Conservation (phyloP, 106 monocot genomes). For the Dendrobium huoshanense region DNA sequence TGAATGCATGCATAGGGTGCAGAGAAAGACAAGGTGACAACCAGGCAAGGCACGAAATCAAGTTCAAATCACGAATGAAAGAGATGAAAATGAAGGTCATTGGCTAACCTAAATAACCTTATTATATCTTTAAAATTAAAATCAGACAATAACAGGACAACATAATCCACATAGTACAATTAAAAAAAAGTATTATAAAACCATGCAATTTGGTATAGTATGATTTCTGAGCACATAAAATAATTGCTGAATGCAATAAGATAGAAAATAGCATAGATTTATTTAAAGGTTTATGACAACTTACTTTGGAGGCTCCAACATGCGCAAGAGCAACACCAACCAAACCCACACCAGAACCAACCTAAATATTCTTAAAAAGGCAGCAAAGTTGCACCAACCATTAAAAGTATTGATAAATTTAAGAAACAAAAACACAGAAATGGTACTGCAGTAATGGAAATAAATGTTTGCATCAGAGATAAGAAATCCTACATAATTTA, state of each 20-base stretch:
- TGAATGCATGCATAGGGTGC: not conserved
- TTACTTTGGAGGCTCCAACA: constrained; percentile 64
- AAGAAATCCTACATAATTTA: not conserved
- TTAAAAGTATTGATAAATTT: not conserved
- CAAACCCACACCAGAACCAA: constrained; percentile 77
- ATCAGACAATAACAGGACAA: not conserved
- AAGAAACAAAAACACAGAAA: not conserved
- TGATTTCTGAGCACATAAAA: not conserved
- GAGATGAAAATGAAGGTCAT: not conserved
- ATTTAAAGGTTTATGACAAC: not conserved
- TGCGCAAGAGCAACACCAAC: constrained; percentile 51
- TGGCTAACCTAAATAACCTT: not conserved
- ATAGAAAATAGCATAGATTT: not conserved
- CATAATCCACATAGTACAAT: not conserved
- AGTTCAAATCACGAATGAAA: not conserved
- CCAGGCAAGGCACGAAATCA: not conserved
- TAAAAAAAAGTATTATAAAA: not conserved
- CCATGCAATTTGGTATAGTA: not conserved
- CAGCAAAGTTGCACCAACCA: not conserved
- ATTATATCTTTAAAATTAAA: not conserved
- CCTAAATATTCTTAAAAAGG: constrained; percentile 26
- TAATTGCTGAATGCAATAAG: not conserved
- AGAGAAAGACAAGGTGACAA: not conserved
- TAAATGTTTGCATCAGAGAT: not conserved
- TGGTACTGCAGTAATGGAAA: not conserved